phyloP scores from a whole-genome alignment of 2,329 filamentous ascomycete species.

The Ustulina deusta region DNA sequence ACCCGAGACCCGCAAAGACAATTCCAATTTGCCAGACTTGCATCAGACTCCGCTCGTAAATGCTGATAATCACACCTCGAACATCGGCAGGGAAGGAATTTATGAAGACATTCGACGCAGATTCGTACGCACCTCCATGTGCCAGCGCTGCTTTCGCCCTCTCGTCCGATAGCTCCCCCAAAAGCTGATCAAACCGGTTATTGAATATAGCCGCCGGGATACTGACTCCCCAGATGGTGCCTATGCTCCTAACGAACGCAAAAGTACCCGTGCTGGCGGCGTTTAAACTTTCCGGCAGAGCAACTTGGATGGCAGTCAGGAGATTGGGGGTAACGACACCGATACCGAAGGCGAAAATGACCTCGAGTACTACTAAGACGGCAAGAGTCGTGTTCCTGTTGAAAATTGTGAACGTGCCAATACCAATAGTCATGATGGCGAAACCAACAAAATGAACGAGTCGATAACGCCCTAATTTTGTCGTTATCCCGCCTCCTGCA shows the following conservation, averaged over 20 bases:
- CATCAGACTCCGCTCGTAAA: conserved; percentile 36
- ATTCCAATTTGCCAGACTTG: conserved; percentile 37
- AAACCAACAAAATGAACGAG: conserved; percentile 44
- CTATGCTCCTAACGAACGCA: conserved; percentile 56
- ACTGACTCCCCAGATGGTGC: conserved; percentile 55
- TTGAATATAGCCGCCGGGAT: conserved; percentile 54
- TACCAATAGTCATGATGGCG: conserved; percentile 49
- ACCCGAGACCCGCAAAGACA: conserved; percentile 33
- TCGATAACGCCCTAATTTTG: conserved; percentile 25
- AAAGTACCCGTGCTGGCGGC: conserved; percentile 52
- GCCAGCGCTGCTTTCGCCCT: conserved; percentile 18
- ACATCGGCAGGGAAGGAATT: conserved; percentile 28
- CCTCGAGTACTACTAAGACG: conserved; percentile 53
- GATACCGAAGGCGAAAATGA: conserved; percentile 52
- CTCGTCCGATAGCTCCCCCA: conserved; percentile 10
- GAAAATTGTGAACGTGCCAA: conserved; percentile 54
- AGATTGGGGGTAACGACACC: conserved; percentile 53
- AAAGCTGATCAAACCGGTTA: conserved; percentile 36
- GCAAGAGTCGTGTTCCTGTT: conserved; percentile 48
- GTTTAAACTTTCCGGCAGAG: conserved; percentile 46
- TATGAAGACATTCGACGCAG: conserved; percentile 26
- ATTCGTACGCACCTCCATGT: conserved; percentile 32
- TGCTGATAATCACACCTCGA: conserved; percentile 30
- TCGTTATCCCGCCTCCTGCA: conserved; percentile 19
- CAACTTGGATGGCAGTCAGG: conserved; percentile 54